Conservation (phyloP, 441 rosid genomes). For the Flueggea neowawraea region DNA sequence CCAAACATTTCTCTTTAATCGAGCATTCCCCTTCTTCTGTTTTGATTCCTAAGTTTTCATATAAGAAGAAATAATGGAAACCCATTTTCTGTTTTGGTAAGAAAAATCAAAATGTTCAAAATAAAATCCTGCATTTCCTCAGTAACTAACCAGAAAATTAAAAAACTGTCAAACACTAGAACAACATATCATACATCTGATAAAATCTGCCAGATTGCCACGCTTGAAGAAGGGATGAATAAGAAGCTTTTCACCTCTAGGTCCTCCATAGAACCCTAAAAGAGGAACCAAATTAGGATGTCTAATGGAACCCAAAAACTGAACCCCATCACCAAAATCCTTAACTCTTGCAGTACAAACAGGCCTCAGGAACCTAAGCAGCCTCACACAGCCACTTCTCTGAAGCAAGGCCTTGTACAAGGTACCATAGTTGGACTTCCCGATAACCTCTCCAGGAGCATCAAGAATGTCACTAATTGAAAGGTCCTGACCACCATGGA, state of each 20-base stretch:
- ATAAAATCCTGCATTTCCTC: too few relatives aligned
- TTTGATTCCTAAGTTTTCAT: too few relatives aligned
- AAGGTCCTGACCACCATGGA: slow-evolving; percentile 67
- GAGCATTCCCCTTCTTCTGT: too few relatives aligned
- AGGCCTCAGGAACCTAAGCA: slow-evolving; percentile 87
- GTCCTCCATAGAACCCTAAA: slow-evolving; percentile 79
- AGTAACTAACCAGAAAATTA: too few relatives aligned
- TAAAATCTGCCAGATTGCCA: slow-evolving; percentile 67
- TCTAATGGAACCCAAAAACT: slow-evolving; percentile 51
- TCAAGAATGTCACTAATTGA: slow-evolving; percentile 76
- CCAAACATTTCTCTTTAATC: too few relatives aligned
- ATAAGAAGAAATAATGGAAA: too few relatives aligned
- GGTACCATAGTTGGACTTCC: slow-evolving; percentile 85
- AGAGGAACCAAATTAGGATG: slow-evolving; percentile 87
- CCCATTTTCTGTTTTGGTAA: too few relatives aligned
- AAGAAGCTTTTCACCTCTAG: slow-evolving; percentile 90
- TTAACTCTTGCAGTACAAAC: slow-evolving; percentile 46
- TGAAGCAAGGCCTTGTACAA: slow-evolving; percentile 77
- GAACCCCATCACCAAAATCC: slow-evolving; percentile 49
- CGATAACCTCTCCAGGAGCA: slow-evolving; percentile 96
- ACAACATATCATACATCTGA: slow-evolving; percentile 47
- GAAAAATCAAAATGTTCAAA: too few relatives aligned
- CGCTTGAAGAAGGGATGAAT: slow-evolving; percentile 65
- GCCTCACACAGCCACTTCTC: slow-evolving; percentile 44
- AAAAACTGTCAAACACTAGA: too few relatives aligned